Conservation (phyloP, 2,329 filamentous ascomycete genomes). For the Fusarium paranaense region DNA sequence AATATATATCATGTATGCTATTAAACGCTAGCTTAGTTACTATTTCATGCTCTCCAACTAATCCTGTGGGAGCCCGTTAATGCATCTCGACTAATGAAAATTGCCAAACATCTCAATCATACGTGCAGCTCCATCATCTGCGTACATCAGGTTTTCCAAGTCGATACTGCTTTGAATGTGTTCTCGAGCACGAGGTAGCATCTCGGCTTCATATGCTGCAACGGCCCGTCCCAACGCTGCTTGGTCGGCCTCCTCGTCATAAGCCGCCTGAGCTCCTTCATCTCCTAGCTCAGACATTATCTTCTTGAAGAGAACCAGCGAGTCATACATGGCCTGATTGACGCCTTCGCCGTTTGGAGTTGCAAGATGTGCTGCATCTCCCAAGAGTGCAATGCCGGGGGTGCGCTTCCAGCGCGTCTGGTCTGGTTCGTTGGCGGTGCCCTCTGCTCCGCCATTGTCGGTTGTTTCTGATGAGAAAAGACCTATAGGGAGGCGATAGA, state of each 20-base stretch:
- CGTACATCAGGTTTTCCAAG: neutral
- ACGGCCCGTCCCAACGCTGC: neutral
- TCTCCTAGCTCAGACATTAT: neutral
- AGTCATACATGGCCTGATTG: constrained; percentile 7
- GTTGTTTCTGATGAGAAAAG: neutral
- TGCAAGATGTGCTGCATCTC: constrained; percentile 12
- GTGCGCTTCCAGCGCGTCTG: neutral
- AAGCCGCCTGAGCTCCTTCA: too few species aligned
- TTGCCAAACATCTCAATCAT: neutral
- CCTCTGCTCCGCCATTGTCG: neutral
- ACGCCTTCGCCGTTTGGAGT: constrained; percentile 10
- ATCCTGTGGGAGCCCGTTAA: neutral
- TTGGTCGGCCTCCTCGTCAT: neutral
- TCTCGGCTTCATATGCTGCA: neutral
- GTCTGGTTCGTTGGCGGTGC: neutral
- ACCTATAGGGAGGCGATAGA: neutral
- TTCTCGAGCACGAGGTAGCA: neutral
- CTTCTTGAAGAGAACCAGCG: neutral
- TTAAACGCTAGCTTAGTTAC: neutral
- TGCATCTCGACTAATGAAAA: neutral
- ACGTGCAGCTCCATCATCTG: neutral
- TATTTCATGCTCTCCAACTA: neutral
- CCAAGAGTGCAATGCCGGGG: constrained; percentile 1
- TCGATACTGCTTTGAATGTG: neutral
- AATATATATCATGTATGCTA: neutral